Evolutionary conservation across 225 moss, liverwort and hornwort species (phyloP).

Genomic region (Marchantia polymorpha): DNA sequence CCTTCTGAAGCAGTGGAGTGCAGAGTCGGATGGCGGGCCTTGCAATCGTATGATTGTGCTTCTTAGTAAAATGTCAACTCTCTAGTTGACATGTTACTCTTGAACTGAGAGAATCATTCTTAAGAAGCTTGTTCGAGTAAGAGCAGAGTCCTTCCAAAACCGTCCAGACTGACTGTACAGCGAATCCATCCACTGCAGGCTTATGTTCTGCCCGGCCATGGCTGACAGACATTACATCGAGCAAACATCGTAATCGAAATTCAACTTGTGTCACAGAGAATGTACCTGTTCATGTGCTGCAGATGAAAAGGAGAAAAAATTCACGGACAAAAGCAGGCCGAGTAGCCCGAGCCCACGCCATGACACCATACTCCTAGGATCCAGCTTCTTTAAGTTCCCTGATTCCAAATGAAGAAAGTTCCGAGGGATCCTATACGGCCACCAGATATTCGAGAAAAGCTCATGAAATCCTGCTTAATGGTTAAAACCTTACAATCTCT

Average conservation of each 20-base stretch:
- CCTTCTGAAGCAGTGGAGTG: neutral
- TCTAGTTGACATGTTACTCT: no score
- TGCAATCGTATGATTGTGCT: neutral
- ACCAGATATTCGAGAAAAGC: neutral
- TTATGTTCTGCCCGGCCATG: neutral
- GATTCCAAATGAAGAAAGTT: neutral
- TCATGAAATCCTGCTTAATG: neutral
- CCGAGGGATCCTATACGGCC: neutral
- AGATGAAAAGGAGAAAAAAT: neutral
- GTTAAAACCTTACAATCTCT: neutral
- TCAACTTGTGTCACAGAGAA: neutral
- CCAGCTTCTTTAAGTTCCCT: neutral
- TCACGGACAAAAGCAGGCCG: neutral
- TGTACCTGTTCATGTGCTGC: neutral
- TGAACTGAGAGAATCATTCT: neutral
- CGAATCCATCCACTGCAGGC: no score
- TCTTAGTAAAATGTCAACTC: no score
- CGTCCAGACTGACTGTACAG: neutral
- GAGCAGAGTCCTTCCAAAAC: neutral
- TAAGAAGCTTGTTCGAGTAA: neutral
- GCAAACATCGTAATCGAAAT: neutral
- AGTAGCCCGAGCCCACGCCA: constrained; percentile 8
- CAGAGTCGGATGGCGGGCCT: neutral
- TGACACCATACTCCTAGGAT: neutral
- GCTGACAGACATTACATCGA: neutral